These are phyloP conservation scores for Suillus subalutaceus DNA, from an alignment of 768 basidiomycete species.

Conservation along the genomic window DNA sequence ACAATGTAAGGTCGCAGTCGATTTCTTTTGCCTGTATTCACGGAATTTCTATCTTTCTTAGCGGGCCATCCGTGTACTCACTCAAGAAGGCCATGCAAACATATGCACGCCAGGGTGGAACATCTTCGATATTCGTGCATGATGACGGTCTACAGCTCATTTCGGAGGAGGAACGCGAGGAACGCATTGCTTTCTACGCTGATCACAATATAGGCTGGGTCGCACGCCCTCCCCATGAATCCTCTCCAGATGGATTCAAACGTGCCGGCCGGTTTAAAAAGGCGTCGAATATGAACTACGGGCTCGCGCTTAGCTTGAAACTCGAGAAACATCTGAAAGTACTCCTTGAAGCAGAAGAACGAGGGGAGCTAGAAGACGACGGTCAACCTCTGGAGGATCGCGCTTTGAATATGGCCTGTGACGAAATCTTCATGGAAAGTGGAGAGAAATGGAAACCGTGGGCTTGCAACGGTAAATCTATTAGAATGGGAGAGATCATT, in stretches of 20 bases:
- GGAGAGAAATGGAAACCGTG: slow-evolving; percentile 68
- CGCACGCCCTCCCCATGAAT: slow-evolving; percentile 70
- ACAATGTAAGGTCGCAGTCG: slow-evolving; percentile 62
- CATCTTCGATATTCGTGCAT: slow-evolving; percentile 73
- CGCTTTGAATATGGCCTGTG: slow-evolving; percentile 73
- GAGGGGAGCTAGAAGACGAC: slow-evolving; percentile 36
- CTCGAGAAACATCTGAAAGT: slow-evolving; percentile 50
- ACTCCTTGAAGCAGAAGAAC: slow-evolving; percentile 47
- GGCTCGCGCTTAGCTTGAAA: slow-evolving; percentile 50
- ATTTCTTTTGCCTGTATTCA: background rate
- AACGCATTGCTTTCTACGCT: slow-evolving; percentile 69
- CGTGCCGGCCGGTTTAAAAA: slow-evolving; percentile 86
- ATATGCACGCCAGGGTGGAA: slow-evolving; percentile 83
- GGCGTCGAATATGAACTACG: slow-evolving; percentile 87
- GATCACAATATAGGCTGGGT: slow-evolving; percentile 78
- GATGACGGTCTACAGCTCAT: slow-evolving; percentile 75
- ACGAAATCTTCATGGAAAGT: slow-evolving; percentile 66
- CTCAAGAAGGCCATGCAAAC: slow-evolving; percentile 86
- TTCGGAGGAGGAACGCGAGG: slow-evolving; percentile 57
- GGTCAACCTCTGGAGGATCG: slow-evolving; percentile 63
- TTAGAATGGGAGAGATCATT: slow-evolving; percentile 80
- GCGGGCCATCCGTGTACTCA: slow-evolving; percentile 70
- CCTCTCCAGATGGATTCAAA: slow-evolving; percentile 51
- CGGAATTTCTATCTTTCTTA: slow-evolving; percentile 22
- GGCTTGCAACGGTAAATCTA: slow-evolving; percentile 73